These are phyloP conservation scores for Sphaerulina vaccinii DNA, from an alignment of 2,329 filamentous ascomycete species.

Conservation along the genomic window DNA sequence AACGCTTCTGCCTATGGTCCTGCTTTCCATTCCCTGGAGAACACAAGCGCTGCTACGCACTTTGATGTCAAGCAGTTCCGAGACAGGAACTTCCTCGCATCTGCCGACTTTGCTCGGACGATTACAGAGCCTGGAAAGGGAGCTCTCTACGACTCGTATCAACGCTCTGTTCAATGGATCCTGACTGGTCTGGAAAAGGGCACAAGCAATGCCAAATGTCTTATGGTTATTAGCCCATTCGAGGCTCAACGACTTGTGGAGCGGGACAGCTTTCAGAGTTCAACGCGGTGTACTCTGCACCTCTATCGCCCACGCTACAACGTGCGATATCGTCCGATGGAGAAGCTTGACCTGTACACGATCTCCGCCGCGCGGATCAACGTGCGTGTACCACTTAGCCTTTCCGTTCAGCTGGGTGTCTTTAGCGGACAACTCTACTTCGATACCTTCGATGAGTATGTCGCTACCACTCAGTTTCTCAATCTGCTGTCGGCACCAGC, in stretches of 20 bases:
- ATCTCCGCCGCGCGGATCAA: conserved; percentile 30
- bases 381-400: conserved; percentile 23
- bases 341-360: conserved; percentile 49
- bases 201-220: not conserved
- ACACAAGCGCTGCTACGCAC: conserved; percentile 10
- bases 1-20: not conserved
- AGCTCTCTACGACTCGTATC: conserved; percentile 46
- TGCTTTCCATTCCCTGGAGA: conserved; percentile 12
- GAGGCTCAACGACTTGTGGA: conserved; percentile 58
- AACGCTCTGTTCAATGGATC: conserved; percentile 57
- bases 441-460: conserved; percentile 55
- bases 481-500: conserved; percentile 41
- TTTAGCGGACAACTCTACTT: conserved; percentile 70
- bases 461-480: conserved; percentile 51
- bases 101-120: conserved; percentile 14
- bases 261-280: conserved; percentile 37
- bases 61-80: conserved; percentile 11
- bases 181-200: conserved; percentile 35
- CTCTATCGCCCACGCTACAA: conserved; percentile 53
- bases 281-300: conserved; percentile 40
- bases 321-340: conserved; percentile 42
- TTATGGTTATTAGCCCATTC: conserved; percentile 61
- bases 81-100: conserved; percentile 3
- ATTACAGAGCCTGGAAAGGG: not conserved
- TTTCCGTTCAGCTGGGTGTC: conserved; percentile 57